Evolutionary conservation across 768 basidiomycete genomes (phyloP).

Genomic region (Xerocomus potaroensis): DNA sequence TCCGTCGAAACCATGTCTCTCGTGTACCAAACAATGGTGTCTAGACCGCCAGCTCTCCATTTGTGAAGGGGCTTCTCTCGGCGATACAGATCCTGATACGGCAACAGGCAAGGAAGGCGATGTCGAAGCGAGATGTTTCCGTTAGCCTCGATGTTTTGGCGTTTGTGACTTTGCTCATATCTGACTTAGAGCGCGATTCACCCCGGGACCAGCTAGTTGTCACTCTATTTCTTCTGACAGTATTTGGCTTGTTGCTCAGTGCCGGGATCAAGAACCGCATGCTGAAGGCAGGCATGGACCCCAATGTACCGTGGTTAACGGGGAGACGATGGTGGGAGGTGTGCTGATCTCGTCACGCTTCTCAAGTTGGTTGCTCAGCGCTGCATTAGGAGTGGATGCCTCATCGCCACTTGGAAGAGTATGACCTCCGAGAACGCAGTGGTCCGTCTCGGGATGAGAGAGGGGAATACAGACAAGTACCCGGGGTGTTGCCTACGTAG

Average conservation of each 20-base stretch:
- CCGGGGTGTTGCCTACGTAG: constrained; percentile 26
- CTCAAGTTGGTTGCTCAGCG: constrained; percentile 16
- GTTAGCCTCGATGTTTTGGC: constrained; percentile 50
- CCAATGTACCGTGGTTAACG: constrained; percentile 57
- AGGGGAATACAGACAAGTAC: constrained; percentile 45
- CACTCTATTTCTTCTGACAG: constrained; percentile 82
- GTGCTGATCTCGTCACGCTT: constrained; percentile 27
- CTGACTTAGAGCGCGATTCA: constrained; percentile 77
- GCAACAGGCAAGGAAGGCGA: constrained; percentile 94
- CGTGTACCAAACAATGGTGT: constrained; percentile 95
- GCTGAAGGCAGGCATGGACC: constrained; percentile 69
- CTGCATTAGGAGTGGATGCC: constrained; percentile 38
- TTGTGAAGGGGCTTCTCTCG: constrained; percentile 75
- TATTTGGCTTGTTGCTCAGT: constrained; percentile 79
- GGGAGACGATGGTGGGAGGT: constrained; percentile 86
- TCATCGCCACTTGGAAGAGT: constrained; percentile 49
- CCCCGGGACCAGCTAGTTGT: constrained; percentile 94
- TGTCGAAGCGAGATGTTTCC: constrained; percentile 93
- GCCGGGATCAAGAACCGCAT: constrained; percentile 83
- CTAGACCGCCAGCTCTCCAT: constrained; percentile 85
- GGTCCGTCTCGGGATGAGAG: constrained; percentile 30
- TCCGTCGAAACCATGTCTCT: constrained; percentile 85
- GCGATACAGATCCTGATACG: constrained; percentile 87
- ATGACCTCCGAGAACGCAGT: constrained; percentile 40
- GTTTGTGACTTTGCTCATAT: constrained; percentile 26